phyloP scores from a whole-genome alignment of 1,284 basidiomycete genomes.

The Chondrostereum purpureum region DNA sequence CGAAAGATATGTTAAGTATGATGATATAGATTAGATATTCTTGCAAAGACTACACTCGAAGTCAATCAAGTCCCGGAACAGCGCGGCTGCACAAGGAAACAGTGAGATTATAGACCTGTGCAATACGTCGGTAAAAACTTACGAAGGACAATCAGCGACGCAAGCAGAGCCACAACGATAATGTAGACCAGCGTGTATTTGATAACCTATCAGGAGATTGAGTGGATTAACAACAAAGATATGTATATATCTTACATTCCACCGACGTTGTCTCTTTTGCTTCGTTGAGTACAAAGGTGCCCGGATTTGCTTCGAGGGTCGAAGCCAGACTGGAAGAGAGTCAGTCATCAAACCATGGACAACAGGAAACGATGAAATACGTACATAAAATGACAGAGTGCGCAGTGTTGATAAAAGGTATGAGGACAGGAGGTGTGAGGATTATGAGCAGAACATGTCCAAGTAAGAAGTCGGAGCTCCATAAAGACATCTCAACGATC shows the following conservation, averaged over 20 bases:
- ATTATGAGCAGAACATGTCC: conserved; percentile 82
- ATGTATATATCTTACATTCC: conserved; percentile 60
- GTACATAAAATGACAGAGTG: conserved; percentile 88
- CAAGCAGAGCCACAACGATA: conserved; percentile 71
- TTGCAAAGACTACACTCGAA: conserved; percentile 70
- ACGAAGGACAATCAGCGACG: conserved; percentile 80
- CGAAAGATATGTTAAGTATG: conserved; percentile 19
- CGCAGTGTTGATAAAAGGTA: conserved; percentile 82
- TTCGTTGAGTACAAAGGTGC: conserved; percentile 93
- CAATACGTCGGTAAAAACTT: conserved; percentile 34
- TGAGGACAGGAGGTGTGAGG: conserved; percentile 76
- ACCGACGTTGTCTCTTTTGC: conserved; percentile 84
- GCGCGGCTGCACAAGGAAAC: conserved; percentile 42
- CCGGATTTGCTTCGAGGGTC: conserved; percentile 89
- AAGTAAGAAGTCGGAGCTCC: conserved; percentile 86
- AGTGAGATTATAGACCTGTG: conserved; percentile 9
- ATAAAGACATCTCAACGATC: conserved; percentile 93
- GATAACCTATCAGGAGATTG: conserved; percentile 39
- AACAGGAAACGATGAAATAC: conserved; percentile 22
- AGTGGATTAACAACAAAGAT: conserved; percentile 2
- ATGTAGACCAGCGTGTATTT: conserved; percentile 86
- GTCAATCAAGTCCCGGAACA: conserved; percentile 65
- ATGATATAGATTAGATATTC: conserved; percentile 61
- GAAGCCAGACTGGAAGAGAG: conserved; percentile 68
- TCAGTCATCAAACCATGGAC: too few relatives aligned